Percentiles rank a stretch among this genome's conserved stretches.
Conservation (phyloP, 345 rosid species). For the Aurinia saxatilis region DNA sequence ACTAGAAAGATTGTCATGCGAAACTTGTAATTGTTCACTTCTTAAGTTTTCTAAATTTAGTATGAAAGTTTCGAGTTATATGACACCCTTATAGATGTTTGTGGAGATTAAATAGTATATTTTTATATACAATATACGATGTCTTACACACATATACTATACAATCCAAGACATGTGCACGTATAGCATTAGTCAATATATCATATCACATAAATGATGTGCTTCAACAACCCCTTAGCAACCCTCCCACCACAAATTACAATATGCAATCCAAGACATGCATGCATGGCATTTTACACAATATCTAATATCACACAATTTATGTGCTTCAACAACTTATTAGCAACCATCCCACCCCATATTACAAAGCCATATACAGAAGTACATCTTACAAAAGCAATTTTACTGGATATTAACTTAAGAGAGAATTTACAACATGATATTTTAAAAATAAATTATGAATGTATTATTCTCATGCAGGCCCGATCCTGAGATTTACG, state of each 20-base stretch:
- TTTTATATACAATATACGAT: neutral
- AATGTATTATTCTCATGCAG: no score
- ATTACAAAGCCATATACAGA: neutral
- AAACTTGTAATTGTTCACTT: neutral
- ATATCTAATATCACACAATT: conserved; percentile 1
- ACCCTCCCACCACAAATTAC: neutral
- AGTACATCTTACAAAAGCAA: neutral
- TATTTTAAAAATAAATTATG: no score
- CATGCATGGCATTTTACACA: neutral
- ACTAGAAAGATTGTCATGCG: neutral
- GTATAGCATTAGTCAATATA: neutral
- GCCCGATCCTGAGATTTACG: no score
- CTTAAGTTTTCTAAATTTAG: neutral
- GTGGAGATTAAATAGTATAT: neutral
- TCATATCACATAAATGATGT: neutral
- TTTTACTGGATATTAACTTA: no score
- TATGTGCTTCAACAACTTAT: conserved; percentile 22
- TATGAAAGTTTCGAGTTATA: neutral
- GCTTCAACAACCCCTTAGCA: conserved; percentile 19
- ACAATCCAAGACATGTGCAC: conserved; percentile 8
- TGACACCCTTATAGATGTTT: neutral
- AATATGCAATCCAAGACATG: conserved; percentile 1
- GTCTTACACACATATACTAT: neutral
- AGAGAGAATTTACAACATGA: no score
- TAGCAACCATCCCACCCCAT: conserved; percentile 4